Evolutionary conservation across 208 protist species (phyloP), one percentile per base, ranked within the genome.

Genomic region (Leptomonas pyrrhocoris): DNA sequence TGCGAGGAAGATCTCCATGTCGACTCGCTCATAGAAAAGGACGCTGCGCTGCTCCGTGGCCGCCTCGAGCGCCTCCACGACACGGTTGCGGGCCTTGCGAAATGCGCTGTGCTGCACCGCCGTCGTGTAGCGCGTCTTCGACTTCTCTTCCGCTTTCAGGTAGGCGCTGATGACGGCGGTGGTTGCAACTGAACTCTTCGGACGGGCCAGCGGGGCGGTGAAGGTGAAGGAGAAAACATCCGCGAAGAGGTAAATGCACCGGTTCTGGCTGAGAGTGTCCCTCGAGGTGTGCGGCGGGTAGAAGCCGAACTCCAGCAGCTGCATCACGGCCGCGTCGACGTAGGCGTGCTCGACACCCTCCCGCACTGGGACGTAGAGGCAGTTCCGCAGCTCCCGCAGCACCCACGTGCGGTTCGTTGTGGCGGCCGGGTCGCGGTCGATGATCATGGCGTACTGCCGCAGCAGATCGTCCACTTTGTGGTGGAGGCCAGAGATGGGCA

Each of bases 171-270:
- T 86, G 42, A 94, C 67, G n/a, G 79, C 67, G 15, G 90, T 73
- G 5, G 78, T 72, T 9, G 46, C 36, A 46, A 90, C 51, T 0
- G 80, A 77, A 59, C 80, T 83, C 66, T 86, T 85, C 30, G 89
- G 89, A 4, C 92, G 73, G 2, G 89, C 67, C 3, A 89, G 42
- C 1, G 81, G 54, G 0, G 66, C 85, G 15, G 68, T 55, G 59
- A 84, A 91, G 15, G 92, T 96, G 76, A 94, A 94, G 40, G 92
- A 94, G 61, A 91, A 93, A 42, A 88, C 66, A 16, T 96, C 89
- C 0, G 89, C 80, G 62, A 96, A 94, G 65, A 94, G 75, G 73
- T 81, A 96, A 57, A 96, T 89, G 68, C 86, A 91, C 27, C 81
- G 83, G 73, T 96, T 94, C 70, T 86, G 79, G 61, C 65, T 93